Base-by-base conservation (phyloP, 208 protist genomes). In the Acanthamoeba royreba region DNA sequence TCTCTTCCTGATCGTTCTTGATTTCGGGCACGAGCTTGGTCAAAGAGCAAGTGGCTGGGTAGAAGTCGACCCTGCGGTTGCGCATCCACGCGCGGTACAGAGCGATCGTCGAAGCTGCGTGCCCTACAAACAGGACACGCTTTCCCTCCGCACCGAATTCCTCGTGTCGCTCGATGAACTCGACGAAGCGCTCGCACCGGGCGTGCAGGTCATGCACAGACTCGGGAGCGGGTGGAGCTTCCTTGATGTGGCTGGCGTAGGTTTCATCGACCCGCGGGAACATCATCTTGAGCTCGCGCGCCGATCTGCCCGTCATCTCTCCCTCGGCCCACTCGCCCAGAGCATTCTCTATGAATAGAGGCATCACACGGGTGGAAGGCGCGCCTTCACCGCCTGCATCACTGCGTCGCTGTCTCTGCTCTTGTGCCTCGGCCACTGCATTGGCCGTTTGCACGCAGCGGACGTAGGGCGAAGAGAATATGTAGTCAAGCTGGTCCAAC, bases 401-500 rank as follows among this genome's bases (percentile, higher is more conserved):
- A 19, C 22, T 38, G 25, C 63, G 66, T 13, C 40, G 69, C 13
- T 28, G 74, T 7, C 74, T 19, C 43, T 85, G 42, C 25, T 35
- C 9, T 33, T 85, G 74, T 40, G 22, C 45, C 11, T 92, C 45
- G 3, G 92, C 79, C 13, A 94, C 74, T 19, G 43, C 92, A 33
- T 47, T 42, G 40, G 92, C 92, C 38, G 92, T 94, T 40, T 94
- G 79, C 47, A 94, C 42, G 53, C 92, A 94, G 2, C 92, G 63
- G 13, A 81, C 22, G 38, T 93, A 94, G 22, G 92, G 92, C 13
- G 92, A 94, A 19, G 92, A 94, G 79, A 94, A 52, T 25, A 85
- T 85, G 74, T 40, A 85, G 43, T 85, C 74, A 5, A 85, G n/a
- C 9, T n/a, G n/a, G n/a, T 47, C 42, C 0, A 93, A 81, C n/a